A percentile compares a stretch with the other conserved stretches of the same genome.
Evolutionary conservation across 768 basidiomycete species (phyloP).

Genomic region (Kwoniella sp.): DNA sequence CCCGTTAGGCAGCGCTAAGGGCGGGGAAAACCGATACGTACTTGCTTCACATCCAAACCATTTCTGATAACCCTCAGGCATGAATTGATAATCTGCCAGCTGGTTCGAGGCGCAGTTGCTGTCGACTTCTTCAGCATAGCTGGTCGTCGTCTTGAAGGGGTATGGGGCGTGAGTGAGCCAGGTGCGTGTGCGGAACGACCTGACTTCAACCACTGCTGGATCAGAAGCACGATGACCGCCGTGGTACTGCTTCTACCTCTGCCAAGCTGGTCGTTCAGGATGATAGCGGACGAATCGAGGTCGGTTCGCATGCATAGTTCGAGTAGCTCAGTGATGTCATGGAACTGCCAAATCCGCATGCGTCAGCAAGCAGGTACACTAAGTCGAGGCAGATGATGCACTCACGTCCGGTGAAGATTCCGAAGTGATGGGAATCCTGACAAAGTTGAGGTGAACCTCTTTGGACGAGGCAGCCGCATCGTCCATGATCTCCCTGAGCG

Average conservation of each 20-base stretch:
- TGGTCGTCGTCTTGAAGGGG: slow-evolving; percentile 18
- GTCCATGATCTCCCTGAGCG: slow-evolving; percentile 86
- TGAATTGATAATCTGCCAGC: slow-evolving; percentile 73
- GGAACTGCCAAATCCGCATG: slow-evolving; percentile 36
- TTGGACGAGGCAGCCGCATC: slow-evolving; percentile 27
- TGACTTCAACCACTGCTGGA: slow-evolving; percentile 72
- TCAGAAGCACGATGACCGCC: slow-evolving; percentile 82
- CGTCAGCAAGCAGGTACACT: neutral
- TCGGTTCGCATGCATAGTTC: slow-evolving; percentile 73
- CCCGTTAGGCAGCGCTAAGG: neutral
- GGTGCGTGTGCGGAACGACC: slow-evolving; percentile 18
- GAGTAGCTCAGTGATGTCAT: slow-evolving; percentile 61
- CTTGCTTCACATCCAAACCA: slow-evolving; percentile 80
- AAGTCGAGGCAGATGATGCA: neutral
- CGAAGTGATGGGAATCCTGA: slow-evolving; percentile 88
- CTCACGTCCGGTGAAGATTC: slow-evolving; percentile 64
- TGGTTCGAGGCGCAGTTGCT: slow-evolving; percentile 16
- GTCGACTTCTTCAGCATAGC: slow-evolving; percentile 16
- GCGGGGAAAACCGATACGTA: slow-evolving; percentile 12
- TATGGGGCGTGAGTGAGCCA: slow-evolving; percentile 18
- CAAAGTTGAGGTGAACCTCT: slow-evolving; percentile 73
- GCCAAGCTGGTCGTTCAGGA: slow-evolving; percentile 92
- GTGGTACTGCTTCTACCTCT: slow-evolving; percentile 87
- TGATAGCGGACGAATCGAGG: slow-evolving; percentile 69
- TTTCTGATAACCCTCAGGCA: slow-evolving; percentile 77